Base-by-base conservation (phyloP, 108 stramenopile genomes). In the Tribonema minus region DNA sequence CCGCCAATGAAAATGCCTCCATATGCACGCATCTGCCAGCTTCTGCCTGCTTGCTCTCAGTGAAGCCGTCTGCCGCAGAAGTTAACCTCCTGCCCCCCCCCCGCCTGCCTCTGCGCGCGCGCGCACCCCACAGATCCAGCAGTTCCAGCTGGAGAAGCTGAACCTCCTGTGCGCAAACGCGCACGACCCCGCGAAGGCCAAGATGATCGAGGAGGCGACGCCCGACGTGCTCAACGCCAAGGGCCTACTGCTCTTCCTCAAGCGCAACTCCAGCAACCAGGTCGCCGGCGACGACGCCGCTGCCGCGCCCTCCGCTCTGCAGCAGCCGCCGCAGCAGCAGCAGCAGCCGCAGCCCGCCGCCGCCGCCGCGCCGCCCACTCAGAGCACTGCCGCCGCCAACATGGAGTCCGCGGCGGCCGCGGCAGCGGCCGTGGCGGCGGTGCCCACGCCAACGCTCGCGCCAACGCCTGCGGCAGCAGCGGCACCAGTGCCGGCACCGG, bases 201-300 rank as follows among this genome's bases (percentile, higher is more conserved):
- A 34, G 31, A 67, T 76, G 75, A 67, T 76, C 36, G 64, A 76
- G 46, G 75, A 76, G 32, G 61, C 75, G 28, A 76, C 75, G 1
- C 75, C 75, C 9, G 75, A 76, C 37, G 65, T 76, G 7, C 75
- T 76, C 31, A 76, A 76, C 58, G 75, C 75, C 26, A 76, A 76
- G 75, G 75, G 75, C 27, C 66, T 76, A 6, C 33, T 76, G 36
- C 38, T 76, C 39, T 76, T 67, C 65, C 75, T 76, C 34, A 31
- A 60, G 41, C 64, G 46, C 46, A 54, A 54, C 46, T n/a, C n/a
- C n/a, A n/a, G n/a, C n/a, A n/a, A n/a, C n/a, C n/a, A n/a, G n/a
- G n/a, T n/a, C n/a, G n/a, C n/a, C n/a, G n/a, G n/a, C n/a, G n/a
- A n/a, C n/a, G n/a, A n/a, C n/a, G n/a, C n/a, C n/a, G n/a, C n/a